Evolutionary conservation across 352 stramenopile species (phyloP).

Genomic region (Phytophthora rubi): DNA sequence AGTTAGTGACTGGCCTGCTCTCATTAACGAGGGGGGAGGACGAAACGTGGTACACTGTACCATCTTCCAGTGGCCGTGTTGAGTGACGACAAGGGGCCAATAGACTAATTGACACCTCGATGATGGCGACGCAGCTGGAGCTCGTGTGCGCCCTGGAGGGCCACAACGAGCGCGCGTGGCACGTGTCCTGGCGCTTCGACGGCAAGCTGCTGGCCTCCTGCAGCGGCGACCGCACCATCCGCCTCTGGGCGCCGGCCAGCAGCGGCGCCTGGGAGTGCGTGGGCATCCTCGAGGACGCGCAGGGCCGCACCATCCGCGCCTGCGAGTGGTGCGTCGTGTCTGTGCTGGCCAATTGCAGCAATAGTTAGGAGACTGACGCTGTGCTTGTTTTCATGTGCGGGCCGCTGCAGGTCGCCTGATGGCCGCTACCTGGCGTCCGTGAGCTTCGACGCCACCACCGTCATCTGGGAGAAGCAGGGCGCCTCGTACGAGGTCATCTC

Average conservation of each 20-base stretch:
- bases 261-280: constrained; percentile 86
- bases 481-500: constrained; percentile 94
- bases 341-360: too few relatives aligned
- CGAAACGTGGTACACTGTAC: not conserved
- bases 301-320: constrained; percentile 94
- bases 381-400: too few relatives aligned
- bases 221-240: constrained; percentile 90
- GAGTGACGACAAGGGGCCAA: not conserved
- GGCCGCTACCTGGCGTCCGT: constrained; percentile 92
- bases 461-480: constrained; percentile 94
- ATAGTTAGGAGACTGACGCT: too few relatives aligned
- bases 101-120: too few relatives aligned
- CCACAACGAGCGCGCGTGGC: constrained; percentile 92
- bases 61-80: not conserved
- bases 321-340: constrained; percentile 87
- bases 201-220: constrained; percentile 90
- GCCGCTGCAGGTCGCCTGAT: constrained; percentile 63
- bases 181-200: constrained; percentile 90
- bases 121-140: constrained; percentile 34
- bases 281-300: constrained; percentile 93
- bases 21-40: not conserved
- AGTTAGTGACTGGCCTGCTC: constrained; percentile 22
- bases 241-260: constrained; percentile 70
- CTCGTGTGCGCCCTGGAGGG: constrained; percentile 74
- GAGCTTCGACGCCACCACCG: constrained; percentile 96